These are phyloP conservation scores for Plasmodium malariae DNA, from an alignment of 169 alveolate genomes.

Conservation along the genomic window DNA sequence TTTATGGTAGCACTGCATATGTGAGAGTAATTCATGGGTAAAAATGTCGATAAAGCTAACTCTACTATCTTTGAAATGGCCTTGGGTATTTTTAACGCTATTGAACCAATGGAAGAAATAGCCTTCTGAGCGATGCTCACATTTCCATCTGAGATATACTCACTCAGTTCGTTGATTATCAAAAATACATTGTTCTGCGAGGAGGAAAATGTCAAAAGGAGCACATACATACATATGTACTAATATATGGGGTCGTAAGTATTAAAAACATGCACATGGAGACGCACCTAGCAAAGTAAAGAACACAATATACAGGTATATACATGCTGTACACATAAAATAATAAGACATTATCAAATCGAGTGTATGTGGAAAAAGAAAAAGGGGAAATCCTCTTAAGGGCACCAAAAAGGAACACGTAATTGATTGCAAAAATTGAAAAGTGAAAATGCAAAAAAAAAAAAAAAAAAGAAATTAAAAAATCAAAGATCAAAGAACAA, in stretches of 20 bases:
- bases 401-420: too few species aligned
- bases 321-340: too few species aligned
- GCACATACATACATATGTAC: not conserved
- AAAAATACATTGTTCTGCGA: constrained; percentile 88
- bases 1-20: constrained; percentile 89
- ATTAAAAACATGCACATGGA: too few species aligned
- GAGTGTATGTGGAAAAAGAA: too few species aligned
- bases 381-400: too few species aligned
- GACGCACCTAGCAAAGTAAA: too few species aligned
- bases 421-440: too few species aligned
- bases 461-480: too few species aligned
- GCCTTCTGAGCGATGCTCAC: constrained; percentile 93
- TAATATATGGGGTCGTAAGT: not conserved
- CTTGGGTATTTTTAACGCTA: constrained; percentile 92
- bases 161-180: constrained; percentile 92
- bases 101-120: constrained; percentile 91
- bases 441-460: too few species aligned
- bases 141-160: constrained; percentile 95
- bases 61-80: constrained; percentile 87
- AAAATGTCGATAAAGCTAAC: constrained; percentile 82
- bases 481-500: not conserved
- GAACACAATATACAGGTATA: too few species aligned
- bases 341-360: too few species aligned
- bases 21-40: constrained; percentile 80
- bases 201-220: not conserved